These are phyloP conservation scores for Agaricus blazei DNA, from an alignment of 768 basidiomycete genomes.

Conservation along the genomic window DNA sequence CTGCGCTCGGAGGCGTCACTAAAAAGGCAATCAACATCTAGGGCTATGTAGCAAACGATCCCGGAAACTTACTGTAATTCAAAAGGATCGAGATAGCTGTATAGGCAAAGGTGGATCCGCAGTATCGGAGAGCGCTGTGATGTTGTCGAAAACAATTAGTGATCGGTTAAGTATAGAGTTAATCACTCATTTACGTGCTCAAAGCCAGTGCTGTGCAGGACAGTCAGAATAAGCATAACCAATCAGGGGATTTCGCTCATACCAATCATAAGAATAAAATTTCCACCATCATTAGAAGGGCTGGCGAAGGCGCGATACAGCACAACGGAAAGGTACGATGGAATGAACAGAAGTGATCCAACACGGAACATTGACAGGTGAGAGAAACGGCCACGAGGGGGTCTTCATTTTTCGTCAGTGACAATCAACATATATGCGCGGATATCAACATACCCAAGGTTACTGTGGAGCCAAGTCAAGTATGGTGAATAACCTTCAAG, in stretches of 20 bases:
- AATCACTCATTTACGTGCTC: slow-evolving; percentile 65
- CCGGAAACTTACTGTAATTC: slow-evolving; percentile 59
- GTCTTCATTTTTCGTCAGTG: slow-evolving; percentile 34
- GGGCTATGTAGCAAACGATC: background rate
- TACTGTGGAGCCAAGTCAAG: slow-evolving; percentile 31
- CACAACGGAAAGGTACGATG: slow-evolving; percentile 78
- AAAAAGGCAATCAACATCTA: slow-evolving; percentile 11
- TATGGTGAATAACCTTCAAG: slow-evolving; percentile 1
- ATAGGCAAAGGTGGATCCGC: slow-evolving; percentile 84
- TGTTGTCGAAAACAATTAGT: background rate
- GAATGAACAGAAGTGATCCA: slow-evolving; percentile 82
- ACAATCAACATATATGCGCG: background rate
- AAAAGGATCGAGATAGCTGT: slow-evolving; percentile 86
- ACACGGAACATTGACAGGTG: slow-evolving; percentile 89
- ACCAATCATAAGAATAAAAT: slow-evolving; percentile 79
- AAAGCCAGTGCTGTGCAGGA: slow-evolving; percentile 54
- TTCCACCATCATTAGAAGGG: slow-evolving; percentile 55
- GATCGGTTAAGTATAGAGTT: background rate
- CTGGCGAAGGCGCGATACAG: slow-evolving; percentile 74
- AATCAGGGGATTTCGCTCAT: slow-evolving; percentile 18
- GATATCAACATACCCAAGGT: slow-evolving; percentile 48
- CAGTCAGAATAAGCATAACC: background rate
- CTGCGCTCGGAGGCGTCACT: slow-evolving; percentile 89
- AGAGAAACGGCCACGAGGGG: slow-evolving; percentile 78
- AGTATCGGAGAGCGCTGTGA: slow-evolving; percentile 77